A percentile compares a stretch with the other conserved stretches of the same genome.
phyloP scores from a whole-genome alignment of 2,329 filamentous ascomycete species.

The Xylaria sp. region DNA sequence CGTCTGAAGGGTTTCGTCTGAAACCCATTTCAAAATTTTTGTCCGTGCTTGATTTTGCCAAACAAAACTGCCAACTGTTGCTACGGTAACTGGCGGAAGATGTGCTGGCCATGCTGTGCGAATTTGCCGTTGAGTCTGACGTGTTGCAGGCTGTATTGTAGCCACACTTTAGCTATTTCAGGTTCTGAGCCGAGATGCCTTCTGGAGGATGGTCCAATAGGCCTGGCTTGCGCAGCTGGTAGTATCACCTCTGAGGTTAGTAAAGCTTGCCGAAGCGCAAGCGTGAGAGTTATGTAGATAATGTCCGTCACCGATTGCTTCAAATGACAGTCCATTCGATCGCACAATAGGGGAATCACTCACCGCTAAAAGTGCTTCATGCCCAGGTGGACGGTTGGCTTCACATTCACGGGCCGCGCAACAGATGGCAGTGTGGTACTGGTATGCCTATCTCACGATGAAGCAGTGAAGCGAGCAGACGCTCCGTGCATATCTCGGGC shows the following conservation, averaged over 20 bases:
- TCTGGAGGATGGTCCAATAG: not conserved
- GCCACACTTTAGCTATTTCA: not conserved
- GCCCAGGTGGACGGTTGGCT: too few species aligned
- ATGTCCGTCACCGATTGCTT: not conserved
- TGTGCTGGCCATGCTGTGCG: not conserved
- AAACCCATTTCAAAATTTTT: too few species aligned
- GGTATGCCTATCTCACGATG: too few species aligned
- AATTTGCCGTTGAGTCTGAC: not conserved
- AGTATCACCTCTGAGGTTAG: not conserved
- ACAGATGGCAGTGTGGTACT: too few species aligned
- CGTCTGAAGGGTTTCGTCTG: too few species aligned
- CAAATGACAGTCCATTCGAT: too few species aligned
- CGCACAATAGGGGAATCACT: constrained; percentile 13
- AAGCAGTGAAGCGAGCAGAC: too few species aligned
- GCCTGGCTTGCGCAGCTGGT: not conserved
- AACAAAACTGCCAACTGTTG: too few species aligned
- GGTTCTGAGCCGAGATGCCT: not conserved
- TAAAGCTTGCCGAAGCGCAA: not conserved
- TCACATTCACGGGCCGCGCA: too few species aligned
- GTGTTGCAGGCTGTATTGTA: not conserved
- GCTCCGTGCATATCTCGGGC: not conserved
- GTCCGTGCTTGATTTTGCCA: not conserved
- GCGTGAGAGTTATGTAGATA: not conserved
- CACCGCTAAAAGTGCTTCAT: constrained; percentile 3
- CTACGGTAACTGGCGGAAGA: not conserved